Conservation (phyloP, 805 yeast species). For the Starmerella bombi region DNA sequence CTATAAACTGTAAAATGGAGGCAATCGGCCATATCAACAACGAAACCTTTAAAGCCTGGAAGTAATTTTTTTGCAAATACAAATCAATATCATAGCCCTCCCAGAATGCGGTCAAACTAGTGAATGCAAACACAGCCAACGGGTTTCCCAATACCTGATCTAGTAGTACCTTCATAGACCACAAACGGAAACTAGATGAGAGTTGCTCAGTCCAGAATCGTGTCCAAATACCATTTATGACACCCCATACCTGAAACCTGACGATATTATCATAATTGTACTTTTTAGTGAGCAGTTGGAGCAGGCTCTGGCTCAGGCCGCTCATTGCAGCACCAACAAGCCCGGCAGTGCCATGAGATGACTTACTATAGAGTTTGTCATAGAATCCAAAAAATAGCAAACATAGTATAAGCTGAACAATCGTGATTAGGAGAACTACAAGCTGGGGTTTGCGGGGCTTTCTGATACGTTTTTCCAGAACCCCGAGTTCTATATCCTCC, state of each 20-base stretch:
- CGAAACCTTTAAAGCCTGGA: conserved; percentile 19
- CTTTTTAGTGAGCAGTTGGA: conserved; percentile 22
- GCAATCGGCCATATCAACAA: conserved; percentile 23
- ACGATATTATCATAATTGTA: conserved; percentile 17
- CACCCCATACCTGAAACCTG: conserved; percentile 30
- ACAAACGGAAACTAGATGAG: conserved; percentile 16
- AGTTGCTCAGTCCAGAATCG: conserved; percentile 29
- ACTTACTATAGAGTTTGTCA: conserved; percentile 18
- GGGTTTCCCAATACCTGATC: conserved; percentile 30
- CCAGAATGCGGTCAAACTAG: conserved; percentile 28
- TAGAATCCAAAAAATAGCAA: conserved; percentile 20
- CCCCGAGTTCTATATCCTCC: conserved; percentile 19
- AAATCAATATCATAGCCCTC: conserved; percentile 27
- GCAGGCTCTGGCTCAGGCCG: conserved; percentile 27
- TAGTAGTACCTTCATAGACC: conserved; percentile 21
- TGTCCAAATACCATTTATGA: conserved; percentile 27
- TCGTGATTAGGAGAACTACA: conserved; percentile 12
- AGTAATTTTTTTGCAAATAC: conserved; percentile 22
- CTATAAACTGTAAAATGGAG: conserved; percentile 18
- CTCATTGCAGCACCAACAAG: conserved; percentile 24
- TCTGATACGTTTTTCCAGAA: conserved; percentile 20
- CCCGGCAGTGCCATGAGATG: conserved; percentile 26
- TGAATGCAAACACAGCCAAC: conserved; percentile 24
- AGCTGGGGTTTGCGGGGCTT: conserved; percentile 18
- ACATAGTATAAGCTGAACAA: conserved; percentile 20